phyloP scores from a whole-genome alignment of 2,329 filamentous ascomycete species.

The Ophiostoma triangulosporum region DNA sequence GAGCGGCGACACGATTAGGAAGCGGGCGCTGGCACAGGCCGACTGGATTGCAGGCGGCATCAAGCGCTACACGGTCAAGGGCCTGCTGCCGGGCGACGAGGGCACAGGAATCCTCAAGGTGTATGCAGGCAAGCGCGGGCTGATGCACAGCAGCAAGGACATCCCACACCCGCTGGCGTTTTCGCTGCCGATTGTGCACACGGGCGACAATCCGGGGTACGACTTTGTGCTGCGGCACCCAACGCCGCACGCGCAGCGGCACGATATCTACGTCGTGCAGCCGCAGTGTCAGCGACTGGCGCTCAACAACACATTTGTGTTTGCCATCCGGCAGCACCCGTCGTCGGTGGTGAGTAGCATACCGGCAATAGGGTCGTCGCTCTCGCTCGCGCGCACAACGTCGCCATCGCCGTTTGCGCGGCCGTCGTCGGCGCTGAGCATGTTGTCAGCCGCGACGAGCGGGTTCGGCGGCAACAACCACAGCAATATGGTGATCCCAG shows the following conservation, averaged over 20 bases:
- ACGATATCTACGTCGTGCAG: conserved; percentile 93
- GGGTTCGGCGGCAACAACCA: conserved; percentile 20
- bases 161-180: conserved; percentile 88
- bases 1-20: conserved; percentile 73
- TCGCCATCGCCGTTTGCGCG: conserved; percentile 49
- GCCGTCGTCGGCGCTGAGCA: conserved; percentile 51
- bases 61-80: conserved; percentile 91
- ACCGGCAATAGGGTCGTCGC: conserved; percentile 28
- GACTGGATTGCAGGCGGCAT: conserved; percentile 67
- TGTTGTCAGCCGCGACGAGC: conserved; percentile 44
- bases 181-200: conserved; percentile 78
- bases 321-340: conserved; percentile 86
- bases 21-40: conserved; percentile 77
- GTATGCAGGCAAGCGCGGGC: conserved; percentile 83
- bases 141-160: conserved; percentile 96
- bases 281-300: conserved; percentile 82
- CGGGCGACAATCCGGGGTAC: conserved; percentile 84
- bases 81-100: conserved; percentile 80
- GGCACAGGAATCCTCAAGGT: conserved; percentile 78
- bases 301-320: conserved; percentile 95
- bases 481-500: conserved; percentile 31
- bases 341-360: conserved; percentile 31
- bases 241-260: conserved; percentile 90
- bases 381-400: conserved; percentile 27
- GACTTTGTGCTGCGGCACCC: conserved; percentile 89